Evolutionary conservation across 495 filamentous ascomycete species (phyloP), one percentile per base, ranked within the genome.

Genomic region (Friedmanniomyces simplex): DNA sequence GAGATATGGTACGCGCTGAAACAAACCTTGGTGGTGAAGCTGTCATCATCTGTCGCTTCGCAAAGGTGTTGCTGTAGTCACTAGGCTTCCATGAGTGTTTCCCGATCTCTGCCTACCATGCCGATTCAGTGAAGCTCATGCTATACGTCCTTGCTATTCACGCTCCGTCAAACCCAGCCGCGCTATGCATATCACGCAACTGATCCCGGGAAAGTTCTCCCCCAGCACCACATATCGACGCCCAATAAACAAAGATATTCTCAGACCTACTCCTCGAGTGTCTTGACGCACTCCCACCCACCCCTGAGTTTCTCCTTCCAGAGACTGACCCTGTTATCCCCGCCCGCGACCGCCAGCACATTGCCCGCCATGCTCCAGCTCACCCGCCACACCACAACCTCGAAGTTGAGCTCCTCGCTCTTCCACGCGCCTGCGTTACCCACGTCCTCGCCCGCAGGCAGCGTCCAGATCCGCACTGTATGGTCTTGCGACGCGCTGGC

Each of bases 311-410:
- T 85, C 76, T 93, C 87, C 75, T 87, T 89, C 88, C 86, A 91
- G 58, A 93, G 68, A 54, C 82, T 91, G 32, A 97, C 91, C 74
- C 91, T 89, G 74, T 99, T 99, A 75, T 99, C 91, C n/a, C 84
- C 88, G 6, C 87, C 86, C 64, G 82, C 87, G 54, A 95, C 90
- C 14, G 94, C 94, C 62, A 99, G 76, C 37, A 97, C 93, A 73
- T 99, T 99, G 21, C 94, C 94, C 73, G 89, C 95, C 62, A 96
- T 77, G 65, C 88, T 95, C 94, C 94, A 99, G 76, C 89, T 95
- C 14, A 96, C 93, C 37, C 91, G 82, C 94, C 94, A 99, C 60
- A 95, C 76, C 50, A 90, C 88, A 12, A 82, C 81, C 11, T 95
- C 91, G 60, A 99, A 94, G 57, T 83, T 79, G 58, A 97, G 77